Evolutionary conservation across 2,329 filamentous ascomycete species (phyloP), one percentile per base, ranked within the genome.

Genomic region (Xylaria multiplex): DNA sequence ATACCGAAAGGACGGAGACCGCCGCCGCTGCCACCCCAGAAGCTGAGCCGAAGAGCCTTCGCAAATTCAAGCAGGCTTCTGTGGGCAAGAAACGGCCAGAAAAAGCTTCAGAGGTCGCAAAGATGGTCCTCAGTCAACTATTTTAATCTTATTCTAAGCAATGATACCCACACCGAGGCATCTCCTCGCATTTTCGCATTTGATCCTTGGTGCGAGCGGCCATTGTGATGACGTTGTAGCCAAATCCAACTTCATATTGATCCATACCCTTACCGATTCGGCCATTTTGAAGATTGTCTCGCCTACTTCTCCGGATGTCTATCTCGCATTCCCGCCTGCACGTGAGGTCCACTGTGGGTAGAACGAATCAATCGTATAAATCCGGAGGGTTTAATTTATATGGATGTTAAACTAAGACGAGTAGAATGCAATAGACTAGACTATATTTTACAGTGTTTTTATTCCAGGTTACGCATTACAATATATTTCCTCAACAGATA

Each of bases 61-160:
- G 70, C 32, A 73, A 72, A 37, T 78, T 78, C 61, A 75, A 75
- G 53, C 76, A 78, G 59, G 69, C 74, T 49, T 63, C 73, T 2
- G 71, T 71, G 24, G 73, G 71, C 42, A 77, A 62, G 66, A 76
- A 74, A 59, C 70, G 30, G 11, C 66, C 65, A 2, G 72, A 75
- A 11, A 73, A 74, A 56, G 58, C 73, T 13, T 72, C 74, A 14
- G 74, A 74, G 45, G 74, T 75, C 40, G 72, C 76, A 3, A 70
- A 73, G 67, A 69, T 75, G 61, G 74, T 77, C 14, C 70, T 77
- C 5, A 75, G 74, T 65, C 65, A 75, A 64, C 66, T 78, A 37
- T 77, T 78, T 69, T 77, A 60, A 72, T 64, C 11, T 32, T 37
- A 11, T 57, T 59, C 42, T 40, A 66, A 64, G 46, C n/a, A 73